Base-by-base conservation (phyloP, 1,284 basidiomycete species). In the Irpex lacteus region DNA sequence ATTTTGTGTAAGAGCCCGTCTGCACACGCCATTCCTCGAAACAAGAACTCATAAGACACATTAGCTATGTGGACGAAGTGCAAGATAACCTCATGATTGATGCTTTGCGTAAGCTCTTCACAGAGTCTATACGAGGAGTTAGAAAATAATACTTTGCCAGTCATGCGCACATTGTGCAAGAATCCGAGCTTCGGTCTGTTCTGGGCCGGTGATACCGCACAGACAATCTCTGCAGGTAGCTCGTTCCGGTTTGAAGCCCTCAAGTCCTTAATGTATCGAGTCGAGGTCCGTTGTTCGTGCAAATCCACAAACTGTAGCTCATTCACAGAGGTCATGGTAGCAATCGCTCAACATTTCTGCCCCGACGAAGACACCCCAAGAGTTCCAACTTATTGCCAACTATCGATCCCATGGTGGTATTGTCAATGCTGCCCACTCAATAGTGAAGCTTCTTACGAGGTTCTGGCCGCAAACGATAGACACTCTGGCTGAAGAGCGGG, bases 121-220 rank as follows among this genome's bases (percentile, higher is more conserved):
- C 52, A 5, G 44, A 26, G 3, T n/a, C 4, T n/a, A 19, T n/a
- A 7, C 13, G 50, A 18, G 9, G 50, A 9, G 15, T 13, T 47
- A 26, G 4, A 34, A 38, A 54, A 52, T 7, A 44, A 53, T 15
- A 7, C 57, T 9, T 15, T 21, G 57, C 6, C 55, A 91, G 90
- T 92, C 1, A 71, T 92, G 54, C 77, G 88, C 9, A 76, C 74
- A 0, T 70, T 91, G 2, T 91, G 88, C 68, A 74, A 73, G 11
- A 91, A 92, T 69, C 81, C 84, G 0, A 76, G 87, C 32, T 34
- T 34, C 60, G 90, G 91, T 0, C 74, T 90, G 26, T 91, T 91
- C 70, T 92, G 88, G 87, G 90, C 90, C 0, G 91, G 90, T 0
- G 90, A 92, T 70, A 92, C 91, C 0, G 90, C 90, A 0, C 90